These are phyloP conservation scores for Lineolata rhizophorae DNA, from an alignment of 495 filamentous ascomycete genomes.

Conservation along the genomic window DNA sequence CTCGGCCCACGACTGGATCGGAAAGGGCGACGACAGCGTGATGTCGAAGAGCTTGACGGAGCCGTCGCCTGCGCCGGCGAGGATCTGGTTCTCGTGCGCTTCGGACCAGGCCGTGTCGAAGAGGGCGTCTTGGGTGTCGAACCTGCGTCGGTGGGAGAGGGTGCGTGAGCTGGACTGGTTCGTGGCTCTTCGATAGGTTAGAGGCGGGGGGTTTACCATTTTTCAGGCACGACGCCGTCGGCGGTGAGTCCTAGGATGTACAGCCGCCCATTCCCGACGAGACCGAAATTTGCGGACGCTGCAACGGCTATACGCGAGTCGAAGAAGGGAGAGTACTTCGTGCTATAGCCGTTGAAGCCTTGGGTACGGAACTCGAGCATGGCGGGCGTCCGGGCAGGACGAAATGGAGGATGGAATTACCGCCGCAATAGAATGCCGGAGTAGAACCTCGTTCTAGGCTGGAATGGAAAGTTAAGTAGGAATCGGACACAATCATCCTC, in stretches of 20 bases:
- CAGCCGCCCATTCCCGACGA: constrained; percentile 85
- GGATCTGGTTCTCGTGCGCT: constrained; percentile 78
- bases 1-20: constrained; percentile 72
- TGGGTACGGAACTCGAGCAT: constrained; percentile 90
- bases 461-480: too few relatives aligned
- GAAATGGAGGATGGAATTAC: too few relatives aligned
- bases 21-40: constrained; percentile 55
- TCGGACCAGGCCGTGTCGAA: constrained; percentile 92
- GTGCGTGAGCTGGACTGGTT: too few relatives aligned
- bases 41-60: constrained; percentile 87
- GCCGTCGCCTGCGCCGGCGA: constrained; percentile 73
- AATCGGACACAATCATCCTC: too few relatives aligned
- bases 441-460: too few relatives aligned
- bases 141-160: constrained; percentile 27
- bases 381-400: too few relatives aligned
- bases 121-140: constrained; percentile 89
- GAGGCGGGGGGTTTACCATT: constrained; percentile 26
- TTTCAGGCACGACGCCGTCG: constrained; percentile 61
- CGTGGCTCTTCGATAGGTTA: too few relatives aligned
- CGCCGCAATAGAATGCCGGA: too few relatives aligned
- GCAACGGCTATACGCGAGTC: constrained; percentile 80
- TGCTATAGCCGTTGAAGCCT: constrained; percentile 82
- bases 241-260: constrained; percentile 63
- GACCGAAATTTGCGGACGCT: constrained; percentile 75
- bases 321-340: constrained; percentile 96